phyloP scores from a whole-genome alignment of 306 rosid species.

The Cicer cuneatum region DNA sequence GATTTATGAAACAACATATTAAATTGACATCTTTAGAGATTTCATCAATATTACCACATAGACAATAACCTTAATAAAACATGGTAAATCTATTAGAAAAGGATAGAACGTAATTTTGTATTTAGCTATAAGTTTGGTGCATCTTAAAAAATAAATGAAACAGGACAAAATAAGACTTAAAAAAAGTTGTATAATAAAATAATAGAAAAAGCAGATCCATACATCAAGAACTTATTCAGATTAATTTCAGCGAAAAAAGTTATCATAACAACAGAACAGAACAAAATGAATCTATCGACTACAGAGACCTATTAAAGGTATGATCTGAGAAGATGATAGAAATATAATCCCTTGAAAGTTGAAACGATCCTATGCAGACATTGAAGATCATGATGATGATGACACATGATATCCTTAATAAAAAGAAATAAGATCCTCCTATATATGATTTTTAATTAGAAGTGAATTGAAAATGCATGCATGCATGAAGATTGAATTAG shows the following conservation, averaged over 20 bases:
- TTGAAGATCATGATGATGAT: conserved; percentile 3
- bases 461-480: background rate
- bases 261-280: background rate
- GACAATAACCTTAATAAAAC: no score
- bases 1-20: no score
- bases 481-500: conserved; percentile 4
- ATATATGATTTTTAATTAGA: no score
- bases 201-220: conserved; percentile 20
- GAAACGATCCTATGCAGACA: conserved; percentile 13
- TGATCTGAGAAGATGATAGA: conserved; percentile 30
- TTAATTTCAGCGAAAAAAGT: background rate
- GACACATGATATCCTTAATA: background rate
- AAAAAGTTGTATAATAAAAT: background rate
- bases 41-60: no score
- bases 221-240: conserved; percentile 29
- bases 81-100: no score
- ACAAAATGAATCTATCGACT: background rate
- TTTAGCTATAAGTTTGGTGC: no score
- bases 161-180: no score
- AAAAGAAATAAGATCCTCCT: no score
- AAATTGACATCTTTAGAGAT: no score
- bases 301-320: conserved; percentile 1
- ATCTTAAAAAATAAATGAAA: no score
- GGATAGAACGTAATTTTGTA: no score
- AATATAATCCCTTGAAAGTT: conserved; percentile 25